Evolutionary conservation across 805 yeast genomes (phyloP).

Genomic region (Yamadazyma scolyti): DNA sequence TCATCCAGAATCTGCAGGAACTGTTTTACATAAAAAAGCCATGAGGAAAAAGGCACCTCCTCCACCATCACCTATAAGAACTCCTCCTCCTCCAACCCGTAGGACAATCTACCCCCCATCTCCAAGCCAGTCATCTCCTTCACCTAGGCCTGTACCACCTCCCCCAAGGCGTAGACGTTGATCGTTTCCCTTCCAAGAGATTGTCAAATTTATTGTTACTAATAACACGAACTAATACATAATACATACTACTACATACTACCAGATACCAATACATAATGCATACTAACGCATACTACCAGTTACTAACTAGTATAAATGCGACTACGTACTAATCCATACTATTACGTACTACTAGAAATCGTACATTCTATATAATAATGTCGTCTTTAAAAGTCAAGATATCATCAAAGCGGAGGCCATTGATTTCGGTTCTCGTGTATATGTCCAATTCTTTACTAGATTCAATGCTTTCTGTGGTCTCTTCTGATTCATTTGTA

Average conservation of each 20-base stretch:
- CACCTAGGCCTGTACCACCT: too few species aligned
- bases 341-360: neutral
- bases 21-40: constrained; percentile 20
- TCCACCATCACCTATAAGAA: constrained; percentile 27
- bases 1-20: neutral
- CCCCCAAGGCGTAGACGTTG: constrained; percentile 26
- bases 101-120: constrained; percentile 1
- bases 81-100: constrained; percentile 3
- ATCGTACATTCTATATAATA: constrained; percentile 21
- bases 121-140: constrained; percentile 13
- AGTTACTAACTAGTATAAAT: too few species aligned
- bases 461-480: constrained; percentile 17
- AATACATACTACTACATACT: too few species aligned
- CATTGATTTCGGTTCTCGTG: constrained; percentile 55
- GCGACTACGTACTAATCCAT: too few species aligned
- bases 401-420: constrained; percentile 59
- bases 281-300: too few species aligned
- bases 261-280: too few species aligned
- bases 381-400: constrained; percentile 62
- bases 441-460: constrained; percentile 31
- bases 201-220: too few species aligned
- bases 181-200: neutral
- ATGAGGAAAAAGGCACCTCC: constrained; percentile 35
- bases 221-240: too few species aligned
- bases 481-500: constrained; percentile 36